A percentile compares a stretch with the other conserved stretches of the same genome.
Evolutionary conservation across 208 protist species (phyloP).

Genomic region (Crithidia sp.): DNA sequence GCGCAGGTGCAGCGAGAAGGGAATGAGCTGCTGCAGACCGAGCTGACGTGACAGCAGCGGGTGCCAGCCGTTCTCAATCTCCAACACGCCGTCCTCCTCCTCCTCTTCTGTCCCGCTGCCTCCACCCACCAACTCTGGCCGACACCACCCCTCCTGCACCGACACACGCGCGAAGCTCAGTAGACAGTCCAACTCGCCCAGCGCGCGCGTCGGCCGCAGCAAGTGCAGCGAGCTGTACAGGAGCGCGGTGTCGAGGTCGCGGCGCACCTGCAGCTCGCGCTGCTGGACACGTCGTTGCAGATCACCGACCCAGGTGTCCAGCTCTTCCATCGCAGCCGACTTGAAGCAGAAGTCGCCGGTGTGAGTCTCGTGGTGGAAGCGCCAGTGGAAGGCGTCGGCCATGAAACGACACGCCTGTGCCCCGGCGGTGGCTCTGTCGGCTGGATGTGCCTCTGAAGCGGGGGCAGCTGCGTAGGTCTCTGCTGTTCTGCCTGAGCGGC

Average conservation of each 20-base stretch:
- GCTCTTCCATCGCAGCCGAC: constrained; percentile 52
- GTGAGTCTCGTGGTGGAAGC: constrained; percentile 38
- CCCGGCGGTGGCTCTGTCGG: not conserved
- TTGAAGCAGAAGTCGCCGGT: constrained; percentile 69
- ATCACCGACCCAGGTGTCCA: constrained; percentile 81
- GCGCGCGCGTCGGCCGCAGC: constrained; percentile 45
- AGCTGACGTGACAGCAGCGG: constrained; percentile 61
- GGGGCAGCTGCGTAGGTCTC: not conserved
- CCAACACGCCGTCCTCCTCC: constrained; percentile 40
- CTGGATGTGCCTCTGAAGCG: not conserved
- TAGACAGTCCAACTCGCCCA: constrained; percentile 84
- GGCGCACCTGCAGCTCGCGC: constrained; percentile 68
- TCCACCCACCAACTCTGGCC: constrained; percentile 34
- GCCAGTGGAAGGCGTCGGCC: constrained; percentile 39
- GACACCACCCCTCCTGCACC: constrained; percentile 68
- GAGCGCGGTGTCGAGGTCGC: constrained; percentile 63
- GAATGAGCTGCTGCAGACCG: constrained; percentile 40
- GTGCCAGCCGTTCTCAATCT: constrained; percentile 73
- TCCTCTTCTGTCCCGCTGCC: not conserved
- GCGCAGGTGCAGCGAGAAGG: constrained; percentile 57
- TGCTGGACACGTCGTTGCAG: constrained; percentile 60
- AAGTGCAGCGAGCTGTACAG: constrained; percentile 67
- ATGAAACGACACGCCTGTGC: constrained; percentile 24
- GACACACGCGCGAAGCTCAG: constrained; percentile 71
- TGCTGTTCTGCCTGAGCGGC: too few relatives aligned